Evolutionary conservation across 345 rosid genomes (phyloP).

Genomic region (Dipteronia sinensis): DNA sequence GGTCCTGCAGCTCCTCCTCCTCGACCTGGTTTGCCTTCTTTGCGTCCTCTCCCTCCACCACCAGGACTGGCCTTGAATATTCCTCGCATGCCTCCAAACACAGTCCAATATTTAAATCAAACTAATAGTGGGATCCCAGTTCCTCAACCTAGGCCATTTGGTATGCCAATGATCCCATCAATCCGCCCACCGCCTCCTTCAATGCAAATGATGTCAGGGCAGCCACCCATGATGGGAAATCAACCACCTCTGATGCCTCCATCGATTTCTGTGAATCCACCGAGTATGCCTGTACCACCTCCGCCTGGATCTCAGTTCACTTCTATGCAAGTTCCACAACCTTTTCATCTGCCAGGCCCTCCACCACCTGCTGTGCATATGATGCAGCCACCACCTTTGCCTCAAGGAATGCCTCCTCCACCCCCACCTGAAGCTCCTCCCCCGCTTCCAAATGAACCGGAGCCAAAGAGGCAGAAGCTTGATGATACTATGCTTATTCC

Average conservation of each 20-base stretch:
- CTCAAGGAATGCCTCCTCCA: conserved; percentile 61
- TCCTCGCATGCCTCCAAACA: conserved; percentile 53
- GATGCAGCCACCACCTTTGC: conserved; percentile 54
- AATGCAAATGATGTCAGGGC: conserved; percentile 45
- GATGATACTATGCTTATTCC: conserved; percentile 75
- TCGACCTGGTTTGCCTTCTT: conserved; percentile 47
- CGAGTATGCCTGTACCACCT: conserved; percentile 44
- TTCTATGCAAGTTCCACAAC: conserved; percentile 38
- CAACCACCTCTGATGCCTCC: conserved; percentile 41
- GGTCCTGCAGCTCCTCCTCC: conserved; percentile 68
- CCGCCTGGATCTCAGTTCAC: conserved; percentile 62
- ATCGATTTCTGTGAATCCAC: conserved; percentile 37
- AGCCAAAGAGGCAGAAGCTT: conserved; percentile 86
- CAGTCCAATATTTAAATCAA: conserved; percentile 40
- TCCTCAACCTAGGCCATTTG: conserved; percentile 56
- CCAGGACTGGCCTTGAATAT: conserved; percentile 59
- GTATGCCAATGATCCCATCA: conserved; percentile 42
- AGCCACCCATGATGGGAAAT: conserved; percentile 41
- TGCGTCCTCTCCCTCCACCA: conserved; percentile 66
- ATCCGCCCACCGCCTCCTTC: conserved; percentile 50
- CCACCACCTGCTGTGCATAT: conserved; percentile 34
- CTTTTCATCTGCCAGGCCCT: conserved; percentile 36
- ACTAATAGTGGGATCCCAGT: conserved; percentile 33
- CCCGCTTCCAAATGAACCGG: conserved; percentile 97
- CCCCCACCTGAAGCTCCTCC: conserved; percentile 71